phyloP scores from a whole-genome alignment of 352 stramenopile genomes.

The Pythium guiyangense region DNA sequence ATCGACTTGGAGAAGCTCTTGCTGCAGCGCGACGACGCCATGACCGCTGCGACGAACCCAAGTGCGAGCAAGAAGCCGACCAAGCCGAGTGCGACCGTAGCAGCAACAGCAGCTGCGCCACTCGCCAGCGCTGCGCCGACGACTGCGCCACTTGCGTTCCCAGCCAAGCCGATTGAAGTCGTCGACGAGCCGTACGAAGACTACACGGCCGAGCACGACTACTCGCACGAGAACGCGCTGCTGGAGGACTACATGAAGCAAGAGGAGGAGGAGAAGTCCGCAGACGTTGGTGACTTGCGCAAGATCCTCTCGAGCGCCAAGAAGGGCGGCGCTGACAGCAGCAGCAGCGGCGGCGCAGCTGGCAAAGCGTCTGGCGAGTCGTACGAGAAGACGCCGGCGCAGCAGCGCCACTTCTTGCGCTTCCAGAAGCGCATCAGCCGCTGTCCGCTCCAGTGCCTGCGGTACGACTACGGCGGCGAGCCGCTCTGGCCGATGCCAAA shows the following conservation, averaged over 20 bases:
- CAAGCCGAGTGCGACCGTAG: not conserved
- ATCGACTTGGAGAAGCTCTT: slow-evolving; percentile 66
- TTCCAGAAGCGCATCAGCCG: slow-evolving; percentile 85
- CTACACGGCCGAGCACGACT: slow-evolving; percentile 59
- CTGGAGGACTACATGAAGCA: slow-evolving; percentile 77
- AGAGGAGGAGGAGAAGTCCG: slow-evolving; percentile 76
- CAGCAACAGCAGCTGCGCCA: no score
- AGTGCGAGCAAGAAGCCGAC: slow-evolving; percentile 10
- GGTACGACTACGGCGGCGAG: slow-evolving; percentile 84
- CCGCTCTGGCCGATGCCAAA: slow-evolving; percentile 68
- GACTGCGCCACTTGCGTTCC: slow-evolving; percentile 37
- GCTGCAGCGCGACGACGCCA: slow-evolving; percentile 63
- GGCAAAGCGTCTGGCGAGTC: slow-evolving; percentile 41
- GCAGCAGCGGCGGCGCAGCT: slow-evolving; percentile 9
- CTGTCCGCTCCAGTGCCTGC: slow-evolving; percentile 71
- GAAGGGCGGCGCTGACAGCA: slow-evolving; percentile 23
- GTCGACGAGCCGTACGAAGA: slow-evolving; percentile 75
- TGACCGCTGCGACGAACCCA: slow-evolving; percentile 22
- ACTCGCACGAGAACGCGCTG: slow-evolving; percentile 63
- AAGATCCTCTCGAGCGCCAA: slow-evolving; percentile 51
- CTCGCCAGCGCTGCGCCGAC: no score
- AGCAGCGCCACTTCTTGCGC: slow-evolving; percentile 72
- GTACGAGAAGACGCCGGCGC: slow-evolving; percentile 76
- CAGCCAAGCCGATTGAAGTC: slow-evolving; percentile 61
- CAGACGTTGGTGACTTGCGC: slow-evolving; percentile 52